Base-by-base conservation (phyloP, 768 basidiomycete species). In the Podaxis sp. region DNA sequence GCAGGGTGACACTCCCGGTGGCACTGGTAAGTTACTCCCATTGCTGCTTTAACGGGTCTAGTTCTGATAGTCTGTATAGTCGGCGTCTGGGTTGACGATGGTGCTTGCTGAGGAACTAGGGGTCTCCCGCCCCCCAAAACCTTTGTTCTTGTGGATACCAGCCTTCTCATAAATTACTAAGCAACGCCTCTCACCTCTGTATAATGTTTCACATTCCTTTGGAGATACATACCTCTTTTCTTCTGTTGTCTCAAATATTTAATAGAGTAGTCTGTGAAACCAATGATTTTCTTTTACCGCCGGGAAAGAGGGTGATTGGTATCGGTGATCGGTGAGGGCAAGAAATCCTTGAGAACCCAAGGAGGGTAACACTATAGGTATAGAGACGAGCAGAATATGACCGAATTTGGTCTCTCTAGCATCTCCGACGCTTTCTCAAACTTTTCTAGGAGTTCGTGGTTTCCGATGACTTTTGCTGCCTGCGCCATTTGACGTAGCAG, bases 401-500 rank as follows among this genome's bases (percentile, higher is more conserved):
- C 94, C 0, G 93, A 95, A 71, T 95, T 95, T 0, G 90, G 95
- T 46, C 94, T 82, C 72, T 94, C 94, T 23, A 98, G 86, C 90
- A 95, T 88, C 74, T 95, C 93, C 0, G 91, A 88, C 14, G 91
- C 82, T 70, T 91, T 91, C 65, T 90, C 91, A 68, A 99, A 98
- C 73, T 95, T 97, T 67, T 95, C 87, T 74, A 95, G 87, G 18
- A 99, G 79, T 67, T 98, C 97, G 10, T 81, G 81, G 72, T 98
- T 98, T 10, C 97, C 97, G 64, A 98, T 98, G 18, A 97, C 97
- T 69, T 95, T 94, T 3, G 96, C 93, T 1, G 93, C 95, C 67
- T 90, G 86, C 13, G 88, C 86, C 97, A 99, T 99, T 74, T 99
- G 97, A 36, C 95, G 85, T 23, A 99, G 79, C 18, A 99, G 82